These are phyloP conservation scores for Trichothecium sympodiale DNA, from an alignment of 2,329 filamentous ascomycete species.

Conservation along the genomic window DNA sequence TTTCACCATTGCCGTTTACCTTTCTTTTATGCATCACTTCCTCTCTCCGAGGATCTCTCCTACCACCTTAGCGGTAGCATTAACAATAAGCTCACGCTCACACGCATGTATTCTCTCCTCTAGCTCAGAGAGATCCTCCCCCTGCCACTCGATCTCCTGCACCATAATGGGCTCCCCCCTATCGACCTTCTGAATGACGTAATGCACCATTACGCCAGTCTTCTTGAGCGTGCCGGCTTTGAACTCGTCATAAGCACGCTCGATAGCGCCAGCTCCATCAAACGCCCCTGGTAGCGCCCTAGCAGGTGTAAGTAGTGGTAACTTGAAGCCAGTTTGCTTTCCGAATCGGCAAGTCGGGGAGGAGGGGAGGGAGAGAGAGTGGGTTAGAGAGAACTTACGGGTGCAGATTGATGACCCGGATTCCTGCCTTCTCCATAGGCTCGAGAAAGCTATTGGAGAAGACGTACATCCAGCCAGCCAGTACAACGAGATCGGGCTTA, in stretches of 20 bases:
- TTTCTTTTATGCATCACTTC: neutral
- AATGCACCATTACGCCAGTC: constrained; percentile 85
- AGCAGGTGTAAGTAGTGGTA: constrained; percentile 5
- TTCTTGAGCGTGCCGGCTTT: constrained; percentile 49
- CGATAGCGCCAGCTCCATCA: constrained; percentile 68
- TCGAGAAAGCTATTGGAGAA: constrained; percentile 59
- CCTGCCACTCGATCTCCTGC: constrained; percentile 54
- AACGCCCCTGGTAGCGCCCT: constrained; percentile 56
- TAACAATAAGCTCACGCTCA: constrained; percentile 71
- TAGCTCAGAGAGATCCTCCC: constrained; percentile 54
- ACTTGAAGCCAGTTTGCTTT: neutral
- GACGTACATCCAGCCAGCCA: constrained; percentile 83
- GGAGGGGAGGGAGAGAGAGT: constrained; percentile 11
- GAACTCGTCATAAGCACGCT: constrained; percentile 66
- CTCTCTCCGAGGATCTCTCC: constrained; percentile 23
- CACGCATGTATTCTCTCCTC: constrained; percentile 62
- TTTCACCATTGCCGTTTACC: no score
- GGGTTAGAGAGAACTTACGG: constrained; percentile 52
- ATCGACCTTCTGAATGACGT: constrained; percentile 73
- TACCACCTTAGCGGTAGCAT: constrained; percentile 48
- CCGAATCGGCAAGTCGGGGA: constrained; percentile 1
- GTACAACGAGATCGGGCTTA: constrained; percentile 63
- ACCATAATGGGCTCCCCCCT: constrained; percentile 64
- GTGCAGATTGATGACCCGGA: constrained; percentile 74
- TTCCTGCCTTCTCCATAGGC: constrained; percentile 48